Evolutionary conservation across 768 basidiomycete species (phyloP).

Genomic region (Russula sp.): DNA sequence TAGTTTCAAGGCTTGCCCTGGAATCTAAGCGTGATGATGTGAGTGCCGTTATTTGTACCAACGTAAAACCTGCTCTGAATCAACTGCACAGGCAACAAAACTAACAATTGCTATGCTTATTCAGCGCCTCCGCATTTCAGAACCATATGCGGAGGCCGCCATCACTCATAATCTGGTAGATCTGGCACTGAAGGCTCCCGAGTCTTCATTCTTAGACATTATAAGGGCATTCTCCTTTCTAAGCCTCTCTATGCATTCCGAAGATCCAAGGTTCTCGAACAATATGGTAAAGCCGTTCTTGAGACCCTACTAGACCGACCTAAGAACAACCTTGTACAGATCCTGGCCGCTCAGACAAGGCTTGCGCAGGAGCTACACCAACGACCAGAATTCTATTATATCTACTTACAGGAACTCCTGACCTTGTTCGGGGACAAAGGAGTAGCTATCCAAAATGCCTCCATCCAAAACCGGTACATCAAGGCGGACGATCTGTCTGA

Average conservation of each 20-base stretch:
- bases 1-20: conserved; percentile 80
- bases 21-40: conserved; percentile 87
- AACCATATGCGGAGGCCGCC: conserved; percentile 83
- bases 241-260: conserved; percentile 80
- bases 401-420: conserved; percentile 80
- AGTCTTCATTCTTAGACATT: conserved; percentile 75
- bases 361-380: conserved; percentile 73
- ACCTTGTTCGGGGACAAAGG: conserved; percentile 88
- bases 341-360: conserved; percentile 86
- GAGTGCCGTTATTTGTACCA: background rate
- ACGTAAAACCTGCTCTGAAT: background rate
- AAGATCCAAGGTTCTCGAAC: conserved; percentile 83
- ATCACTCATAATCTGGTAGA: conserved; percentile 91
- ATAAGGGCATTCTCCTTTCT: conserved; percentile 79
- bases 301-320: background rate
- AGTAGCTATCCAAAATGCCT: conserved; percentile 79
- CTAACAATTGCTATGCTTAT: conserved; percentile 90
- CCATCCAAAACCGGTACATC: conserved; percentile 55
- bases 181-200: conserved; percentile 73
- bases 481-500: conserved; percentile 83
- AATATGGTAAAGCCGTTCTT: conserved; percentile 58
- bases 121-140: conserved; percentile 78
- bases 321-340: conserved; percentile 36
- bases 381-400: conserved; percentile 70
- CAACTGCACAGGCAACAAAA: conserved; percentile 58